A percentile compares a stretch with the other conserved stretches of the same genome.
Conservation (phyloP, 2,329 filamentous ascomycete genomes). For the Plenodomus tracheiphilus region DNA sequence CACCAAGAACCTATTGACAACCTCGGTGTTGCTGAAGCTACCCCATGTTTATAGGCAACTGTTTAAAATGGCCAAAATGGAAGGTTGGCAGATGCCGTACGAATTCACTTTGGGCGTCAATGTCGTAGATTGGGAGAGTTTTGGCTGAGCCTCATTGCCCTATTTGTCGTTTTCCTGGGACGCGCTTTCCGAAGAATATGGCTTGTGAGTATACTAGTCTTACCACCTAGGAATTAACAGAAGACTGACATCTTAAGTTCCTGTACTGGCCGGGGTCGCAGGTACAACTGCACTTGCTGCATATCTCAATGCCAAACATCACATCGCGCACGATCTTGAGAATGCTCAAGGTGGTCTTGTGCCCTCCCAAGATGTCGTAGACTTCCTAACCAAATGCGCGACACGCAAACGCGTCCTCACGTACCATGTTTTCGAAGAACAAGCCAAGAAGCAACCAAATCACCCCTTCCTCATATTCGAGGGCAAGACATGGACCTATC, state of each 20-base stretch:
- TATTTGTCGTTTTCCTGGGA: too few species aligned
- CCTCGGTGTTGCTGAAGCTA: slow-evolving; percentile 10
- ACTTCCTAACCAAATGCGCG: slow-evolving; percentile 22
- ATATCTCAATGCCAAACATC: slow-evolving; percentile 44
- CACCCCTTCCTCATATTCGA: slow-evolving; percentile 43
- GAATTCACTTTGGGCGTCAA: background rate
- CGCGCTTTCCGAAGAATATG: slow-evolving; percentile 2
- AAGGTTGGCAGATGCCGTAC: background rate
- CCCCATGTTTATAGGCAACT: slow-evolving; percentile 1
- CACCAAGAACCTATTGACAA: slow-evolving; percentile 2
- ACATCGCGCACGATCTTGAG: slow-evolving; percentile 34
- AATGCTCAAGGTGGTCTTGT: slow-evolving; percentile 18
- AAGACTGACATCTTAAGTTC: slow-evolving; percentile 19
- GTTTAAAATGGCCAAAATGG: background rate
- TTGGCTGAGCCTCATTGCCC: background rate
- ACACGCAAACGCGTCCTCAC: slow-evolving; percentile 26
- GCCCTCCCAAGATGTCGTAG: slow-evolving; percentile 15
- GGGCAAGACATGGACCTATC: slow-evolving; percentile 39
- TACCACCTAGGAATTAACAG: too few species aligned
- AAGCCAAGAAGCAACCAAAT: slow-evolving; percentile 41
- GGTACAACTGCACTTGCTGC: slow-evolving; percentile 35
- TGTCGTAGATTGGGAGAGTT: background rate
- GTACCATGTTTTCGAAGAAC: slow-evolving; percentile 40
- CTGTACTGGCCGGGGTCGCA: slow-evolving; percentile 31
- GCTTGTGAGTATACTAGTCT: slow-evolving; percentile 9